Evolutionary conservation across 1,139 yeast genomes (phyloP).

Genomic region (Debaryomycetaceae sp.): DNA sequence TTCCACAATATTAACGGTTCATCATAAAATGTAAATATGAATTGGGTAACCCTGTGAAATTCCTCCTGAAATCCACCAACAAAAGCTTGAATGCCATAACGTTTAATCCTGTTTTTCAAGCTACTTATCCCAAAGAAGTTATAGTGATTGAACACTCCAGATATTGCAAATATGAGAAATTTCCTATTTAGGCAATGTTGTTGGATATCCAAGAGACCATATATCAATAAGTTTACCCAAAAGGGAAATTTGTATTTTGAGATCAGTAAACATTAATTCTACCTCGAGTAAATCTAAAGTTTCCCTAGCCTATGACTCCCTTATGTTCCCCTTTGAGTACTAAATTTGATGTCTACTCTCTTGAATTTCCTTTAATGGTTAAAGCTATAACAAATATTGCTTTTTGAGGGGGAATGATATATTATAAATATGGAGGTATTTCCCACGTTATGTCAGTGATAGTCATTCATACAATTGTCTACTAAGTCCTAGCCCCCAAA

Average conservation of each 20-base stretch:
- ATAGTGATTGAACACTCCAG: background rate
- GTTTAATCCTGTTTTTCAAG: too few species aligned
- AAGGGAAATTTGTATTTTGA: slow-evolving; percentile 7
- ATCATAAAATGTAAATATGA: too few species aligned
- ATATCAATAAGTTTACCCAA: slow-evolving; percentile 9
- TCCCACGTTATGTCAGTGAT: background rate
- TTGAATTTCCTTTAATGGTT: slow-evolving; percentile 4
- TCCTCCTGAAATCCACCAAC: too few species aligned
- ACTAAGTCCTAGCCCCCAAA: background rate
- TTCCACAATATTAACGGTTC: too few species aligned
- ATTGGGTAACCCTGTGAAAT: too few species aligned
- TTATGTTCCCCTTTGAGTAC: background rate
- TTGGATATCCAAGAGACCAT: background rate
- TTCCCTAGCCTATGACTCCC: background rate
- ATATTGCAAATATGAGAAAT: slow-evolving; percentile 2
- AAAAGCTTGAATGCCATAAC: too few species aligned
- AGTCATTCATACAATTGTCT: background rate
- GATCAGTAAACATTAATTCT: background rate
- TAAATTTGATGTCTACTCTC: background rate
- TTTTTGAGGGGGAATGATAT: background rate
- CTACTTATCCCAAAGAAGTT: too few species aligned
- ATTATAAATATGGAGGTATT: background rate
- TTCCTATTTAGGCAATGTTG: slow-evolving; percentile 7
- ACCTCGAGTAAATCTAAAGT: background rate
- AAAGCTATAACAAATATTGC: background rate